A percentile compares a stretch with the other conserved stretches of the same genome.
phyloP scores from a whole-genome alignment of 2,329 filamentous ascomycete species.

The Macrophomina pseudophaseolina region DNA sequence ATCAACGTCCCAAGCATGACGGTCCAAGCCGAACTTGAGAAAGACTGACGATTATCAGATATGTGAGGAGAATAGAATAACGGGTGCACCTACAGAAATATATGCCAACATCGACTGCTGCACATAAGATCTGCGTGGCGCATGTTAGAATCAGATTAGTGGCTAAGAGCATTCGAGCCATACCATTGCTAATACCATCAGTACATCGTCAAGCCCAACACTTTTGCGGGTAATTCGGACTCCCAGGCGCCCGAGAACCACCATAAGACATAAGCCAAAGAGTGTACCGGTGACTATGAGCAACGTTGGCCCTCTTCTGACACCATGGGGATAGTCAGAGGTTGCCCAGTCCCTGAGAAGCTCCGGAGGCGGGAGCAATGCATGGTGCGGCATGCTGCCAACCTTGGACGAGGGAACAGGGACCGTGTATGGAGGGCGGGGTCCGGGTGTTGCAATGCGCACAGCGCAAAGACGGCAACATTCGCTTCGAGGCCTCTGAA shows the following conservation, averaged over 20 bases:
- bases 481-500: neutral
- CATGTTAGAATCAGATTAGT: neutral
- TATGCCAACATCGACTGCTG: neutral
- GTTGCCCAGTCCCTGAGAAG: neutral
- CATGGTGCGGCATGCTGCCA: neutral
- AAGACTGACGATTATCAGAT: neutral
- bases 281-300: neutral
- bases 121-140: neutral
- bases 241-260: neutral
- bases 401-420: neutral
- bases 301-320: neutral
- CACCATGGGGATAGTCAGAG: neutral
- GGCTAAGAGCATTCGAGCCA: neutral
- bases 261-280: neutral
- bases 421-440: neutral
- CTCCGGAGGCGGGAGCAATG: neutral
- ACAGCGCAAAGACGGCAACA: neutral
- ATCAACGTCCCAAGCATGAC: slow-evolving; percentile 13
- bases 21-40: slow-evolving; percentile 19
- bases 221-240: neutral
- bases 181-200: slow-evolving; percentile 16
- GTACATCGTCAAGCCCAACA: slow-evolving; percentile 1
- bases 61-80: neutral
- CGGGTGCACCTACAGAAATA: neutral
- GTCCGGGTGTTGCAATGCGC: neutral